Evolutionary conservation across 345 rosid species (phyloP).

Genomic region (Eucalyptus polybractea): DNA sequence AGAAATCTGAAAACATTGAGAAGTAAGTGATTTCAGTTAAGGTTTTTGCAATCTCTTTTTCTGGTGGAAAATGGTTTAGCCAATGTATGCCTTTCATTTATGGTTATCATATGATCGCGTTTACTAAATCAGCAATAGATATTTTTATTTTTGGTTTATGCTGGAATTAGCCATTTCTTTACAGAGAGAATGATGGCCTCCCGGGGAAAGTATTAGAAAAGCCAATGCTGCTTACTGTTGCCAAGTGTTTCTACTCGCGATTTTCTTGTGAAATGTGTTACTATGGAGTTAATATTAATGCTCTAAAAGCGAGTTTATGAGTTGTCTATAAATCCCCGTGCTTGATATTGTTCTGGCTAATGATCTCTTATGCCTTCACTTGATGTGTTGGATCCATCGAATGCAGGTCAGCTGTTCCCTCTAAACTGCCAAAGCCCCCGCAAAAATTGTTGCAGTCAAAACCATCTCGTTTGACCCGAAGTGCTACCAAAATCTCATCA

Average conservation of each 20-base stretch:
- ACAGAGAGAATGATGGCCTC: neutral
- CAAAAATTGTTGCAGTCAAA: slow-evolving; percentile 27
- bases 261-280: slow-evolving; percentile 7
- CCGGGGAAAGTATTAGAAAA: neutral
- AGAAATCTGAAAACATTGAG: slow-evolving; percentile 29
- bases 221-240: neutral
- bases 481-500: slow-evolving; percentile 37
- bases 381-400: neutral
- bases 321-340: neutral
- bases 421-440: slow-evolving; percentile 52
- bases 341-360: neutral
- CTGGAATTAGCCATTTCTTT: neutral
- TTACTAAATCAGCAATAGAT: neutral
- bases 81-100: neutral
- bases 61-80: neutral
- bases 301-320: neutral
- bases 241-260: neutral
- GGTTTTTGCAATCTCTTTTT: neutral
- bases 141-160: neutral
- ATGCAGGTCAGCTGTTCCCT: slow-evolving; percentile 3
- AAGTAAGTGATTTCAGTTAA: slow-evolving; percentile 29
- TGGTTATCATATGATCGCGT: neutral
- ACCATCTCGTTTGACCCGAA: slow-evolving; percentile 31
- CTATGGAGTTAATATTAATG: slow-evolving; percentile 9
- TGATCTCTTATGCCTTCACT: neutral